phyloP scores from a whole-genome alignment of 768 basidiomycete species.

The Podaxis sp. region DNA sequence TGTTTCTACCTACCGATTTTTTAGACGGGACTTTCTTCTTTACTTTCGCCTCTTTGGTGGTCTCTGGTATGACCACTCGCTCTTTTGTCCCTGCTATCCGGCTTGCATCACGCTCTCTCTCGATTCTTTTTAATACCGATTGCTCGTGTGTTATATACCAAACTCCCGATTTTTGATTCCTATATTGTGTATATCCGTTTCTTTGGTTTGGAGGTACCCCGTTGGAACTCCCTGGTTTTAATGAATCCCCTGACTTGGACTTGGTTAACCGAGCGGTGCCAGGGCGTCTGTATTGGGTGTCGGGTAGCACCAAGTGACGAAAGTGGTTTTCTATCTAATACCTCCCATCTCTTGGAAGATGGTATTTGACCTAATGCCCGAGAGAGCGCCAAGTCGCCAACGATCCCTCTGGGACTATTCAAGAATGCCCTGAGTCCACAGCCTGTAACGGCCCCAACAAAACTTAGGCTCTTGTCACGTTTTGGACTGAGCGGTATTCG shows the following conservation, averaged over 20 bases:
- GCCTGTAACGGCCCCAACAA: no score
- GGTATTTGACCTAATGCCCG: no score
- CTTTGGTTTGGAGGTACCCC: background rate
- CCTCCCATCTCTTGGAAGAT: no score
- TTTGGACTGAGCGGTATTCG: no score
- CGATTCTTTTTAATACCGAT: background rate
- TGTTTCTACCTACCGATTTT: background rate
- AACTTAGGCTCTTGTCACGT: no score
- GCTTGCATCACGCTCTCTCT: background rate
- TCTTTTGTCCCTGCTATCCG: background rate
- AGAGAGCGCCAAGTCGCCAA: no score
- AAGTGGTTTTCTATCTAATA: no score
- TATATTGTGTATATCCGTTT: background rate
- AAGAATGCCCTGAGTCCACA: no score
- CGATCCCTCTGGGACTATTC: no score
- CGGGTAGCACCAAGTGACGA: no score
- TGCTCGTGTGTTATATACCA: background rate
- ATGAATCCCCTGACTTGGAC: background rate
- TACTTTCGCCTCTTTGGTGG: slow-evolving; percentile 13
- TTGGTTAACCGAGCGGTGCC: background rate
- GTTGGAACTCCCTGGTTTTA: background rate
- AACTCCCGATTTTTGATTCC: background rate
- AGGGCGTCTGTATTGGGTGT: no score
- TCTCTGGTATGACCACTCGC: slow-evolving; percentile 4
- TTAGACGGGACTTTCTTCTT: background rate